Evolutionary conservation across 2,329 filamentous ascomycete genomes (phyloP).

Genomic region (Orbilia blumenaviensis): DNA sequence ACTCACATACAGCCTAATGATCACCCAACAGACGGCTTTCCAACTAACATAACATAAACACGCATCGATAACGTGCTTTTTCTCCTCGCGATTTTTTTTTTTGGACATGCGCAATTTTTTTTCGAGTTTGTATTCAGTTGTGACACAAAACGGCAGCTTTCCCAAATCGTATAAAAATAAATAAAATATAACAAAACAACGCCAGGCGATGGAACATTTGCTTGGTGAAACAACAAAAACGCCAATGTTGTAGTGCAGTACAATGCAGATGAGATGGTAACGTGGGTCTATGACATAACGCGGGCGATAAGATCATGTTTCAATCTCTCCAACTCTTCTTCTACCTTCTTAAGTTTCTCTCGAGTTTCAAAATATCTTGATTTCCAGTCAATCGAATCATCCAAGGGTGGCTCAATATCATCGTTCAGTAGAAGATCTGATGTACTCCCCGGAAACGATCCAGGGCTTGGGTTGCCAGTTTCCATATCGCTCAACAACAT

Average conservation of each 20-base stretch:
- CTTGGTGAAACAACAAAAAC: not conserved
- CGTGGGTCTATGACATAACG: slow-evolving; percentile 34
- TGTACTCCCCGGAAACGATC: slow-evolving; percentile 42
- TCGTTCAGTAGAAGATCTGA: slow-evolving; percentile 43
- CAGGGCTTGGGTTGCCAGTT: slow-evolving; percentile 44
- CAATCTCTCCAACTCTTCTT: slow-evolving; percentile 36
- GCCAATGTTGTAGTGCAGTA: not conserved
- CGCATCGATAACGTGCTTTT: slow-evolving; percentile 19
- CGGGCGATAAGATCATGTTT: slow-evolving; percentile 49
- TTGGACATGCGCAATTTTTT: not conserved
- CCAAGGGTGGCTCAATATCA: slow-evolving; percentile 37
- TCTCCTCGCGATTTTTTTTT: too few species aligned
- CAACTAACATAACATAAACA: not conserved
- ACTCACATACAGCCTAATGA: slow-evolving; percentile 28
- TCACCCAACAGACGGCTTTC: not conserved
- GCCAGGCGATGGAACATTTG: not conserved
- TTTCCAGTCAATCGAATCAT: slow-evolving; percentile 33
- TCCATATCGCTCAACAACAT: slow-evolving; percentile 52
- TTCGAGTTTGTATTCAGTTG: slow-evolving; percentile 1
- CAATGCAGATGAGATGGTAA: not conserved
- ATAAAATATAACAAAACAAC: not conserved
- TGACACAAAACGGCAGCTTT: not conserved
- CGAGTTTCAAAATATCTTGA: slow-evolving; percentile 38
- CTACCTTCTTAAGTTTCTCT: slow-evolving; percentile 43
- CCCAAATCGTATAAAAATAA: too few species aligned